Evolutionary conservation across 1,284 basidiomycete genomes (phyloP).

Genomic region (Taiwanofungus camphoratus): DNA sequence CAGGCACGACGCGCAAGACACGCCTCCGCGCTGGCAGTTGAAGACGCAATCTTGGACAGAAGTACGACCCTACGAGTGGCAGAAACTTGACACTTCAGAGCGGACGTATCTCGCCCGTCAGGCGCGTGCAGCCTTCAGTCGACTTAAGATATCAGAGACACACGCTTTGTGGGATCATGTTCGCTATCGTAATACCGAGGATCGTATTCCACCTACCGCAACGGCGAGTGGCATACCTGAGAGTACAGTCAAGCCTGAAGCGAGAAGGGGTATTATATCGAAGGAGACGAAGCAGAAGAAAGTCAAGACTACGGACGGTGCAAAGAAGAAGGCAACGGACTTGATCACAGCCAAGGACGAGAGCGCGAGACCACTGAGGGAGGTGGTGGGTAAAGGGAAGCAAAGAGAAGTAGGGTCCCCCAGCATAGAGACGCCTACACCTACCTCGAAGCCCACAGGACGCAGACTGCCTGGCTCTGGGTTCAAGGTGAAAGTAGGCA

Average conservation of each 20-base stretch:
- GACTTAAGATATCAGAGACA: slow-evolving; percentile 46
- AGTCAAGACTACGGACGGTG: slow-evolving; percentile 27
- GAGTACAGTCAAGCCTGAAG: slow-evolving; percentile 2
- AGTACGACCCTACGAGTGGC: slow-evolving; percentile 61
- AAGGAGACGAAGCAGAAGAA: slow-evolving; percentile 38
- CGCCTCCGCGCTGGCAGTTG: slow-evolving; percentile 45
- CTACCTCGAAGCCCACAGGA: slow-evolving; percentile 7
- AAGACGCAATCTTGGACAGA: slow-evolving; percentile 54
- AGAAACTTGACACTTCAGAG: slow-evolving; percentile 39
- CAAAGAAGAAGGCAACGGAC: slow-evolving; percentile 30
- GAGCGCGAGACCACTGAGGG: slow-evolving; percentile 26
- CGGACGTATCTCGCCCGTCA: slow-evolving; percentile 41
- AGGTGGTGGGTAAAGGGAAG: slow-evolving; percentile 27
- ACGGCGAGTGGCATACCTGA: slow-evolving; percentile 11
- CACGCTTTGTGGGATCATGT: slow-evolving; percentile 52
- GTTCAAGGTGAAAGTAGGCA: slow-evolving; percentile 26
- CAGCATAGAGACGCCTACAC: slow-evolving; percentile 11
- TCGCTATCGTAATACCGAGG: slow-evolving; percentile 24
- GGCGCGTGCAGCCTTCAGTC: slow-evolving; percentile 40
- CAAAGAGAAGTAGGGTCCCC: slow-evolving; percentile 18
- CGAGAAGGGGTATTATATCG: slow-evolving; percentile 15
- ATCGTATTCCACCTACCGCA: slow-evolving; percentile 7
- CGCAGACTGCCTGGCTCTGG: slow-evolving; percentile 46
- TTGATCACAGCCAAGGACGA: slow-evolving; percentile 53
- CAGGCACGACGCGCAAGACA: slow-evolving; percentile 30